These are phyloP conservation scores for Suillus alpinus DNA, from an alignment of 768 basidiomycete genomes.

Conservation along the genomic window DNA sequence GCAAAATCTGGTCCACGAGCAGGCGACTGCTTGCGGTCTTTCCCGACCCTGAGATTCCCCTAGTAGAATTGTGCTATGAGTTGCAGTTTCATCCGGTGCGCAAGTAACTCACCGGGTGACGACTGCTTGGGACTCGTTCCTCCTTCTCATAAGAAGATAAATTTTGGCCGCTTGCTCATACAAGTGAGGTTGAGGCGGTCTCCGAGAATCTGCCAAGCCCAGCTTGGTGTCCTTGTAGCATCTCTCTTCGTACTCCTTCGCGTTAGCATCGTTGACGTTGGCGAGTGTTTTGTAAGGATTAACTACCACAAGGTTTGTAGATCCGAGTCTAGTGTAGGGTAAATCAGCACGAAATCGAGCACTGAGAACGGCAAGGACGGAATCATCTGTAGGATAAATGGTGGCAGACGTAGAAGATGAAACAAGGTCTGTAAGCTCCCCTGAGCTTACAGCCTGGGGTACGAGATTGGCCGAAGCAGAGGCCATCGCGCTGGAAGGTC, in stretches of 20 bases:
- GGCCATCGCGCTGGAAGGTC: constrained; percentile 36
- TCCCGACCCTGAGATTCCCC: constrained; percentile 65
- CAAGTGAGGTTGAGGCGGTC: constrained; percentile 53
- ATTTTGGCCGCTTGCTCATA: constrained; percentile 62
- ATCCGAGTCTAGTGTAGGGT: constrained; percentile 50
- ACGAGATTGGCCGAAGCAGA: constrained; percentile 29
- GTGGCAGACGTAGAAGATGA: constrained; percentile 35
- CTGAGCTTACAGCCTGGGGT: constrained; percentile 40
- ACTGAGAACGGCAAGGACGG: constrained; percentile 51
- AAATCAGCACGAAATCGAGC: constrained; percentile 58
- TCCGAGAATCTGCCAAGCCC: constrained; percentile 32
- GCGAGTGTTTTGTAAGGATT: constrained; percentile 61
- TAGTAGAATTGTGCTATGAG: constrained; percentile 26
- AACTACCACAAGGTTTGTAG: constrained; percentile 51
- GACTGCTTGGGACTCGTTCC: constrained; percentile 51
- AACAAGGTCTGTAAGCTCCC: constrained; percentile 49
- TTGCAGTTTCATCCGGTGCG: constrained; percentile 5
- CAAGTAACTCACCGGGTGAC: constrained; percentile 49
- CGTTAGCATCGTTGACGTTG: constrained; percentile 54
- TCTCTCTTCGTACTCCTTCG: constrained; percentile 54
- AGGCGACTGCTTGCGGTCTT: constrained; percentile 52
- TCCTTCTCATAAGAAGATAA: constrained; percentile 57
- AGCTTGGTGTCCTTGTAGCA: constrained; percentile 53
- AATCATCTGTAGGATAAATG: constrained; percentile 54
- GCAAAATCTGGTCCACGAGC: constrained; percentile 55